Base-by-base conservation (phyloP, 2,329 filamentous ascomycete genomes). In the Botryotinia convoluta region DNA sequence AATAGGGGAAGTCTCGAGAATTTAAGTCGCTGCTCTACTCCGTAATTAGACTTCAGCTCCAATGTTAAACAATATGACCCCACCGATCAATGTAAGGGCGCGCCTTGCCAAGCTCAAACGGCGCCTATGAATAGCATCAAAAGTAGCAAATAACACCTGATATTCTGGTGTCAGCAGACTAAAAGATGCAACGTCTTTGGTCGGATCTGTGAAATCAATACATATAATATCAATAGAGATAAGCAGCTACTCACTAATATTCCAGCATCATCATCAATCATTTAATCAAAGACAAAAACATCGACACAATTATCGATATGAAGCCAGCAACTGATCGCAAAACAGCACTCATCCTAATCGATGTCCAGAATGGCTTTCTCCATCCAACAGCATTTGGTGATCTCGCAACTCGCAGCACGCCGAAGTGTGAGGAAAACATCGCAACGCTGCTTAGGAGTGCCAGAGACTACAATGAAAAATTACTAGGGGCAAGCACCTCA, bases 291-390 rank as follows among this genome's bases (percentile, higher is more conserved):
- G 26, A 35, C 63, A 29, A n/a, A n/a, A 35, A 20, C n/a, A 12
- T 48, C 64, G 22, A 20, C 16, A 20, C 26, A 57, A 39, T 35
- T 39, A 29, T 29, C 35, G 39, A 68, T 18, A 68, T 68, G 64
- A 68, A 68, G 45, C 18, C 45, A 54, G 64, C 64, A 29, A 68
- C 32, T 37, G 39, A 9, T n/a, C 45, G 32, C 26, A 67, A 67
- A 39, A 54, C 64, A 51, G 45, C 64, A 29, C 64, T 68, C 16
- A 68, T 68, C 35, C 37, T 68, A n/a, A 57, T 68, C 35, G 48
- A 68, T 57, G 18, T 68, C 22, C 64, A 68, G 6, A 68, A 68
- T 20, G 35, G 35, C 4, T 68, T 57, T 16, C 45, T 68, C 3
- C 35, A 57, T 18, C 26, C 64, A 54, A 54, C 64, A 68, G 45